Conservation (phyloP, 176 grass and related monocot genomes). For the Phragmites australis region DNA sequence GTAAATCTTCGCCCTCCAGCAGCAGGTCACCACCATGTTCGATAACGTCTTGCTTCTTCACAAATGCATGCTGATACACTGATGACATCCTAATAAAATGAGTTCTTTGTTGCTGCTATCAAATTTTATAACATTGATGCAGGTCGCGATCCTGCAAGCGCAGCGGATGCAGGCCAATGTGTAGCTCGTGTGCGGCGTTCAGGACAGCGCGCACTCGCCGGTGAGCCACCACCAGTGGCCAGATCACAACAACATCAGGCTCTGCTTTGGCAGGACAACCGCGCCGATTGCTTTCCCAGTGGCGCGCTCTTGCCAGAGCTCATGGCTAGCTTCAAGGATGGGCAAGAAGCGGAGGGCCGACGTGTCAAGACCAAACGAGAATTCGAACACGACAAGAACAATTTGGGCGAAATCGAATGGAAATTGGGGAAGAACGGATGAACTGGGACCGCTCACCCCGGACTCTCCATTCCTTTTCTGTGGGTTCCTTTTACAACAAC, state of each 20-base stretch:
- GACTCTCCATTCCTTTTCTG: too few species aligned
- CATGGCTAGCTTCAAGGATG: conserved; percentile 47
- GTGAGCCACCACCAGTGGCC: conserved; percentile 49
- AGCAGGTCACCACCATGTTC: conserved; percentile 44
- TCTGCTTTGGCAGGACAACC: conserved; percentile 33
- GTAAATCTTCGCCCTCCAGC: conserved; percentile 90
- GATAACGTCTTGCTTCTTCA: neutral
- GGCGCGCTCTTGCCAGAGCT: conserved; percentile 44
- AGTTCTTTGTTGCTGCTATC: too few species aligned
- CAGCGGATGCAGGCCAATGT: conserved; percentile 88
- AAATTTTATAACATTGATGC: too few species aligned
- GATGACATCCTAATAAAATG: too few species aligned
- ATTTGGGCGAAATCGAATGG: too few species aligned
- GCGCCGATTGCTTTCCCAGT: conserved; percentile 26
- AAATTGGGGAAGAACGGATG: too few species aligned
- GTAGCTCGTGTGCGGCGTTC: conserved; percentile 58
- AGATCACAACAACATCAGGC: conserved; percentile 39
- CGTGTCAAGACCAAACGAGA: too few species aligned
- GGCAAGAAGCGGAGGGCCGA: too few species aligned
- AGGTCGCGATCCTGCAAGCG: conserved; percentile 89
- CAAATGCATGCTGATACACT: neutral
- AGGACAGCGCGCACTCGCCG: conserved; percentile 24
- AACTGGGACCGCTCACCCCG: too few species aligned
- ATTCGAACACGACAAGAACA: too few species aligned
- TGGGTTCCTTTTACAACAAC: too few species aligned